Base-by-base conservation (phyloP, 2,329 filamentous ascomycete genomes). In the Ophiosphaerella korrae region DNA sequence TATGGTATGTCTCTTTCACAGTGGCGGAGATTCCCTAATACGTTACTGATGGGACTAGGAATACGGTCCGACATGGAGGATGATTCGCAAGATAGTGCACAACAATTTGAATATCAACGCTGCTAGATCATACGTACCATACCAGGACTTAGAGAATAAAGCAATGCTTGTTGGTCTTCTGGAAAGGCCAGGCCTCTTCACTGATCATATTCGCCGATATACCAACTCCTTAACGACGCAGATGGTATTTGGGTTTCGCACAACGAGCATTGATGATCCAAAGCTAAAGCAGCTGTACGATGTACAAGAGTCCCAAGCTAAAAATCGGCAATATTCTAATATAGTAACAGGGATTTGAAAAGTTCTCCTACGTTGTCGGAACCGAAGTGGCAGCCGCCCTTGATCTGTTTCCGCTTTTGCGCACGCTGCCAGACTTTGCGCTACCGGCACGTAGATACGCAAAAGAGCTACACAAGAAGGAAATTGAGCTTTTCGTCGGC, bases 121-220 rank as follows among this genome's bases (percentile, higher is more conserved):
- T 1, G 49, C 61, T 2, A 49, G 37, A 4, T 49, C 59, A 21
- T 68, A 68, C 31, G 47, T 83, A 0, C 78, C 81, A 0, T 84
- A 84, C 55, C 82, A 84, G 55, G 75, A 80, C 41, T 72, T 84
- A 2, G 82, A 85, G 62, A 82, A 79, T 64, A 81, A 79, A 58
- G 76, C 79, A 42, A 80, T 85, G 80, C 68, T 83, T 16, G 53
- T 71, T 38, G 77, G 79, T 6, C 65, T 85, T 14, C 57, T 84
- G 3, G 73, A 77, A 0, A 52, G 66, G 6, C 80, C 80, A 0
- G 56, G 75, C 1, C 50, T 72, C 1, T 80, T 79, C 38, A 45
- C 75, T 4, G 62, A 78, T 9, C 76, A 81, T 42, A 72, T 82
- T 14, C 70, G 77, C 9, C 73, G 79, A 26, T 83, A 80, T 52